phyloP scores from a whole-genome alignment of 2,329 filamentous ascomycete genomes.

The Colletotrichum karsti region DNA sequence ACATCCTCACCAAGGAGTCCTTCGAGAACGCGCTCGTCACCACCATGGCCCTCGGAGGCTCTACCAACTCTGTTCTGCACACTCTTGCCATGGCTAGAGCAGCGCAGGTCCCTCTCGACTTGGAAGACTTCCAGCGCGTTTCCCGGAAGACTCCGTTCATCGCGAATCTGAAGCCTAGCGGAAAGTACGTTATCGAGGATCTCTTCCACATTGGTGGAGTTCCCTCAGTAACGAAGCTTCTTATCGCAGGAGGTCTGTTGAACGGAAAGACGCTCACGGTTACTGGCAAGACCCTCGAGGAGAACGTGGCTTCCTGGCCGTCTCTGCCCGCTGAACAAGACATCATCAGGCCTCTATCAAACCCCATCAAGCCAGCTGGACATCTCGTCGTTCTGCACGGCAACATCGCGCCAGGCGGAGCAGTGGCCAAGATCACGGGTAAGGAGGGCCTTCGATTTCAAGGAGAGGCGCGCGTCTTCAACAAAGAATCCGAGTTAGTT shows the following conservation, averaged over 20 bases:
- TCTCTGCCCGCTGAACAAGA: conserved; percentile 80
- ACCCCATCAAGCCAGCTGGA: conserved; percentile 82
- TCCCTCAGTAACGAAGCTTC: conserved; percentile 84
- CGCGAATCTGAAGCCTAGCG: conserved; percentile 84
- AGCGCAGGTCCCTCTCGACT: conserved; percentile 77
- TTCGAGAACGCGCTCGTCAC: conserved; percentile 91
- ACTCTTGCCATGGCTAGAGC: conserved; percentile 91
- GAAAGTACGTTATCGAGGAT: conserved; percentile 88
- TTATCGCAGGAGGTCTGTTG: conserved; percentile 79
- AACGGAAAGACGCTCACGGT: conserved; percentile 83
- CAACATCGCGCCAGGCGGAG: conserved; percentile 87
- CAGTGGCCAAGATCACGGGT: conserved; percentile 95
- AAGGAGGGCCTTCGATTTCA: conserved; percentile 89
- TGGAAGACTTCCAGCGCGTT: conserved; percentile 85
- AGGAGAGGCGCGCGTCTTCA: conserved; percentile 83
- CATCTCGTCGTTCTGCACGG: conserved; percentile 90
- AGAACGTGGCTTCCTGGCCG: conserved; percentile 82
- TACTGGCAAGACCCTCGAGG: conserved; percentile 83
- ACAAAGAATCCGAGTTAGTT: conserved; percentile 85
- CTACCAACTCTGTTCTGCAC: conserved; percentile 89
- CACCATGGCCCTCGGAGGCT: conserved; percentile 89
- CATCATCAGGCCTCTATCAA: conserved; percentile 79
- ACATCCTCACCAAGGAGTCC: conserved; percentile 80
- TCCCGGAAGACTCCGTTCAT: conserved; percentile 87
- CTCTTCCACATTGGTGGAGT: conserved; percentile 87